Evolutionary conservation across 2,329 filamentous ascomycete genomes (phyloP).

Genomic region (Aureobasidium lini): DNA sequence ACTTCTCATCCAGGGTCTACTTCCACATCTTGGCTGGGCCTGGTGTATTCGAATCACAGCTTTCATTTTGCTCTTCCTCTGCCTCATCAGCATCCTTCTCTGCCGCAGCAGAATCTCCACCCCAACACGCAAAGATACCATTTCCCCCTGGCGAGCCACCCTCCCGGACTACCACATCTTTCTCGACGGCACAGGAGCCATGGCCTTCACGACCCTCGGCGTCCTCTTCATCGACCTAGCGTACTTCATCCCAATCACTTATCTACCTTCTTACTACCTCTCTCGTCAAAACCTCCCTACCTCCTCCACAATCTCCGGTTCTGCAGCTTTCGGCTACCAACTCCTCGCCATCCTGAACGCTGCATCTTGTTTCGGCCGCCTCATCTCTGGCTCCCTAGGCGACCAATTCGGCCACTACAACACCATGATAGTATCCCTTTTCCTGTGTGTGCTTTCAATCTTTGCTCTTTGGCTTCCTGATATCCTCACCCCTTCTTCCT

Average conservation of each 20-base stretch:
- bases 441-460: conserved; percentile 57
- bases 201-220: conserved; percentile 36
- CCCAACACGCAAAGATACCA: conserved; percentile 29
- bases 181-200: conserved; percentile 26
- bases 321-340: conserved; percentile 68
- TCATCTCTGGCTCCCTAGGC: conserved; percentile 68
- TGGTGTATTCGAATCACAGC: conserved; percentile 42
- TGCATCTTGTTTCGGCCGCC: conserved; percentile 69
- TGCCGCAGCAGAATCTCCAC: conserved; percentile 39
- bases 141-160: conserved; percentile 20
- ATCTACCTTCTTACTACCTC: conserved; percentile 41
- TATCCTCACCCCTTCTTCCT: conserved; percentile 18
- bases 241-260: conserved; percentile 63
- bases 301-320: not conserved
- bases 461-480: conserved; percentile 67
- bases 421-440: conserved; percentile 64
- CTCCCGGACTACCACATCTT: conserved; percentile 40
- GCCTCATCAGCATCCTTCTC: conserved; percentile 33
- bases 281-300: not conserved
- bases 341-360: conserved; percentile 78
- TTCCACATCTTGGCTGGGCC: conserved; percentile 37
- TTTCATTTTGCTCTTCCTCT: conserved; percentile 39
- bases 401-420: conserved; percentile 81
- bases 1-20: conserved; percentile 37
- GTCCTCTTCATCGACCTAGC: conserved; percentile 44